phyloP scores from a whole-genome alignment of 2,329 filamentous ascomycete genomes.

The Geoglossum cookeanum region DNA sequence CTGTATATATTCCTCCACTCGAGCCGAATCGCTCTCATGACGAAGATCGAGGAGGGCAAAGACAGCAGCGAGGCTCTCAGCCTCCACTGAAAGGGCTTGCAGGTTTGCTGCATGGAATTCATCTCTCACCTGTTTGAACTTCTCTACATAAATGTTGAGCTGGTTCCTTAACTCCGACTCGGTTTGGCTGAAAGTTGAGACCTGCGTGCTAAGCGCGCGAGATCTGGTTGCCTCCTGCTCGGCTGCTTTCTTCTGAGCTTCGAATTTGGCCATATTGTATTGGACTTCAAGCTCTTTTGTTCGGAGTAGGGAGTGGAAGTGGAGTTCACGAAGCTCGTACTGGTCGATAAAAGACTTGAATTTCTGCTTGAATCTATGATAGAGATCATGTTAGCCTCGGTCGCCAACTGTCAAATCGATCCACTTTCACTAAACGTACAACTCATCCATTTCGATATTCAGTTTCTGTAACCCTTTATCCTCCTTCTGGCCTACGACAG shows the following conservation, averaged over 20 bases:
- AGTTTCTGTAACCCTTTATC: slow-evolving; percentile 61
- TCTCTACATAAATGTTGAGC: slow-evolving; percentile 95
- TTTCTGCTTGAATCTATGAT: slow-evolving; percentile 42
- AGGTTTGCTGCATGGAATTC: slow-evolving; percentile 2
- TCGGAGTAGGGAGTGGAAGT: slow-evolving; percentile 80
- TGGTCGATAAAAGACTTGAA: slow-evolving; percentile 94
- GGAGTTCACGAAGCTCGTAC: slow-evolving; percentile 85
- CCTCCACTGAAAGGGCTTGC: not conserved
- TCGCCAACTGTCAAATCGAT: not conserved
- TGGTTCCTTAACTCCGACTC: slow-evolving; percentile 87
- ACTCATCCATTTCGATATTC: slow-evolving; percentile 74
- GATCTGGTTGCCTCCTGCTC: slow-evolving; percentile 65
- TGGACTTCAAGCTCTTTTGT: slow-evolving; percentile 94
- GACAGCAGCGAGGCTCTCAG: not conserved
- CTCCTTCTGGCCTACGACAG: slow-evolving; percentile 73
- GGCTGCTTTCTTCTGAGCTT: slow-evolving; percentile 75
- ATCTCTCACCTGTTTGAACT: slow-evolving; percentile 85
- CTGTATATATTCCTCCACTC: not conserved
- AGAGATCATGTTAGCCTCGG: not conserved
- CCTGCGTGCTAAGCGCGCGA: slow-evolving; percentile 72
- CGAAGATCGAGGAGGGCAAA: not conserved
- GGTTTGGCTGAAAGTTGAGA: slow-evolving; percentile 89
- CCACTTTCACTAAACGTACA: slow-evolving; percentile 35
- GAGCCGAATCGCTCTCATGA: not conserved
- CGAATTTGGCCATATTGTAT: slow-evolving; percentile 70